Evolutionary conservation across 495 filamentous ascomycete species (phyloP).

Genomic region (Cercophora samala): DNA sequence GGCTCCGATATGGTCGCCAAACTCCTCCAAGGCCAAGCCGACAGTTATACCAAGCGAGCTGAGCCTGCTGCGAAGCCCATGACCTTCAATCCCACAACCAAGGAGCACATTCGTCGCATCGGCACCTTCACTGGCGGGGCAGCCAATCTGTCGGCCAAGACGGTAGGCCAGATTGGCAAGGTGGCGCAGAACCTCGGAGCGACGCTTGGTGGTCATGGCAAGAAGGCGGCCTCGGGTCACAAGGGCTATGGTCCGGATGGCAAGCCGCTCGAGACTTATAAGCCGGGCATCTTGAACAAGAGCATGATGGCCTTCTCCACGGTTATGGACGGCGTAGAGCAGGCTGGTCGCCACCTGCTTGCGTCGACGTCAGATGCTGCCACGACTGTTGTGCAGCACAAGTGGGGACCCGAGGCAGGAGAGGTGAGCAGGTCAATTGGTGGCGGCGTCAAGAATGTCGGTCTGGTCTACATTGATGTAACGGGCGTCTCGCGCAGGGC

Average conservation of each 20-base stretch:
- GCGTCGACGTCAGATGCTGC: conserved; percentile 69
- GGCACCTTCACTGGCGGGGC: conserved; percentile 74
- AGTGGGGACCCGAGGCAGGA: conserved; percentile 80
- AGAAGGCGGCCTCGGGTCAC: conserved; percentile 46
- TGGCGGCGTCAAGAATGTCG: conserved; percentile 90
- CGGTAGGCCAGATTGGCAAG: conserved; percentile 74
- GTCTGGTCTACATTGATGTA: conserved; percentile 96
- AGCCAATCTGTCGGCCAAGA: conserved; percentile 76
- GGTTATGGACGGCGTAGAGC: conserved; percentile 86
- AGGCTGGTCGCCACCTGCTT: conserved; percentile 73
- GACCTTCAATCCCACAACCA: conserved; percentile 82
- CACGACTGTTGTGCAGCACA: conserved; percentile 75
- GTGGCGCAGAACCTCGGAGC: conserved; percentile 89
- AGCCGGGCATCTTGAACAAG: conserved; percentile 91
- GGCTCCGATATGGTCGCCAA: conserved; percentile 74
- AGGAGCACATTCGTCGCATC: conserved; percentile 79
- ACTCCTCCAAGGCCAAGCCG: conserved; percentile 68
- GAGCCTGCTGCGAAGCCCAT: conserved; percentile 73
- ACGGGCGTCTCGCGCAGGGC: conserved; percentile 85
- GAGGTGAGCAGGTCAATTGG: conserved; percentile 67
- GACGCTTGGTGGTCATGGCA: conserved; percentile 59
- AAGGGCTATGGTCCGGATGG: conserved; percentile 62
- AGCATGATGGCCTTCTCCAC: conserved; percentile 95
- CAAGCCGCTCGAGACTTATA: conserved; percentile 61
- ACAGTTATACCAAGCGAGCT: conserved; percentile 74